phyloP scores from a whole-genome alignment of 768 basidiomycete species.

The Trametes coccinea region DNA sequence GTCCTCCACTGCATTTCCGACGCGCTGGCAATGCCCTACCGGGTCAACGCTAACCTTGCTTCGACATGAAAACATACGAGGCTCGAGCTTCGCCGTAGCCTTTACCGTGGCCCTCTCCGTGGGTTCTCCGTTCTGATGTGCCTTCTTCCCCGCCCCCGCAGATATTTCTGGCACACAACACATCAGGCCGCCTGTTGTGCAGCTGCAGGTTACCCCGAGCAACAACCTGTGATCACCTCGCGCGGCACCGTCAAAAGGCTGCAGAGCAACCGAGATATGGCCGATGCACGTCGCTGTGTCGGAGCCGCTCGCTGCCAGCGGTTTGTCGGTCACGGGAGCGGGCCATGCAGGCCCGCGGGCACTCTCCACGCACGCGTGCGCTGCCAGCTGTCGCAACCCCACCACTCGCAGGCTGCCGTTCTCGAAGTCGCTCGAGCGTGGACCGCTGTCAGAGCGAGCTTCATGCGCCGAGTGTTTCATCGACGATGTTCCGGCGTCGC shows the following conservation, averaged over 20 bases:
- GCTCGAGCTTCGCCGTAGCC: neutral
- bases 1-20: neutral
- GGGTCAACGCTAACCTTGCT: constrained; percentile 1
- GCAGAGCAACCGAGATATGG: constrained; percentile 6
- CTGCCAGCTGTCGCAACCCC: constrained; percentile 5
- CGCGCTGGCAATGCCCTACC: neutral
- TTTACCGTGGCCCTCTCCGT: neutral
- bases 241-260: neutral
- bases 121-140: neutral
- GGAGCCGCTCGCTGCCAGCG: neutral
- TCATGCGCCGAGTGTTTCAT: constrained; percentile 11
- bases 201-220: constrained; percentile 18
- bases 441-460: neutral
- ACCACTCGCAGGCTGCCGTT: neutral
- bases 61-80: constrained; percentile 11
- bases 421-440: neutral
- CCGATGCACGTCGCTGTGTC: neutral
- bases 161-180: constrained; percentile 9
- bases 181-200: neutral
- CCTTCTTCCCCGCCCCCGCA: neutral
- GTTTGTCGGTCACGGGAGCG: constrained; percentile 1
- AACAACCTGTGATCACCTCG: constrained; percentile 3
- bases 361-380: neutral
- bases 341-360: neutral
- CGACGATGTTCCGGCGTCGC: constrained; percentile 16